Evolutionary conservation across 257 asterid species (phyloP), one percentile per base, ranked within the genome.

Genomic region (Buddleja alternifolia): DNA sequence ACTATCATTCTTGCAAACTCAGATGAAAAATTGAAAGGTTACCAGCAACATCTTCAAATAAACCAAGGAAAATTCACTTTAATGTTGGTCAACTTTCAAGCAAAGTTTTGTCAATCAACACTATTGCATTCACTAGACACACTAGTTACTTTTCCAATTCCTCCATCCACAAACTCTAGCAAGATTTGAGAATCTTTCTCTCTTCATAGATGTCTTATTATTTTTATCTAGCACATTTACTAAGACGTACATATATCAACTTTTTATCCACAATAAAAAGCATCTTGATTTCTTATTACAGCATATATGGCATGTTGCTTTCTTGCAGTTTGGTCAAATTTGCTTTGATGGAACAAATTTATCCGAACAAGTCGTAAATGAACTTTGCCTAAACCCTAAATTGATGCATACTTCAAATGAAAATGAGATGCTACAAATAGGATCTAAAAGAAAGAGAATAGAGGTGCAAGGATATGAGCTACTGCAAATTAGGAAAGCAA

Each of bases 361-460:
- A 23, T 37, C 4, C 23, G 36, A 60, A 21, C 19, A 32, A 32
- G 54, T 32, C 40, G 10, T 39, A 17, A 55, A 25, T 9, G 15
- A n/a, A 67, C 16, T 1, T 60, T 45, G 14, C 25, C 25, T 29
- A 29, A 29, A 29, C 34, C 5, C 34, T 29, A 29, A 29, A 29
- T 2, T 67, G 60, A 45, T 17, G 3, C 20, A 37, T 60, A 59
- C 44, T 47, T 34, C 21, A 10, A 44, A 21, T 21, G 39, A 47
- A 56, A 47, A 16, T 58, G 25, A 68, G 61, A 67, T 73, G 34
- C 46, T 17, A n/a, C 45, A 44, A 7, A 20, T 73, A 29, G 34
- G 19, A 72, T 11, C 15, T 7, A 48, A 1, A 56, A 19, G 55
- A 29, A 32, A 34, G 34, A 45, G 6, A 40, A 12, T 15, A 3